Evolutionary conservation across 306 rosid species (phyloP).

Genomic region (Quercus robur): DNA sequence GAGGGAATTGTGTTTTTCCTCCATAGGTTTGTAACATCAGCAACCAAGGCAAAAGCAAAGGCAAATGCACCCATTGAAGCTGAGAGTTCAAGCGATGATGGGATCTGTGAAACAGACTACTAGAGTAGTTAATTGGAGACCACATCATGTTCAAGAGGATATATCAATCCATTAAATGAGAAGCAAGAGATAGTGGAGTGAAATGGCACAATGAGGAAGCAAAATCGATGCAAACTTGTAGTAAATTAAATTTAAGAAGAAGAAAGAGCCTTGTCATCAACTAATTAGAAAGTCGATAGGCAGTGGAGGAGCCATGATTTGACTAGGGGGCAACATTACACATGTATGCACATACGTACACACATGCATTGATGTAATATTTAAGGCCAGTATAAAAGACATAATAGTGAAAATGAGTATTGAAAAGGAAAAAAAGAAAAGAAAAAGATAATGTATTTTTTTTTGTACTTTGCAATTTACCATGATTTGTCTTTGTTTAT

Average conservation of each 20-base stretch:
- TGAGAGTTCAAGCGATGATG: slow-evolving; percentile 25
- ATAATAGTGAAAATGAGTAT: too few relatives aligned
- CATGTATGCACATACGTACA: too few relatives aligned
- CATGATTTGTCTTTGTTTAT: too few relatives aligned
- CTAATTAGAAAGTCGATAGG: background rate
- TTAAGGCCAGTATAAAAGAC: too few relatives aligned
- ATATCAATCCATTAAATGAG: background rate
- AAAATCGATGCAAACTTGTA: slow-evolving; percentile 1
- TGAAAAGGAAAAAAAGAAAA: too few relatives aligned
- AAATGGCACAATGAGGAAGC: background rate
- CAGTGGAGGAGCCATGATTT: too few relatives aligned
- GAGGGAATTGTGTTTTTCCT: too few relatives aligned
- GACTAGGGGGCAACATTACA: too few relatives aligned
- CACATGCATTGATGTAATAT: too few relatives aligned
- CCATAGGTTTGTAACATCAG: background rate
- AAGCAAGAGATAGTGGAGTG: background rate
- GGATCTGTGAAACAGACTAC: background rate
- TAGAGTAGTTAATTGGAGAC: slow-evolving; percentile 30
- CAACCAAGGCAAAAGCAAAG: slow-evolving; percentile 23
- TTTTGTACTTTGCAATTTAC: too few relatives aligned
- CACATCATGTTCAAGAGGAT: slow-evolving; percentile 22
- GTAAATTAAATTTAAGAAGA: slow-evolving; percentile 16
- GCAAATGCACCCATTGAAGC: slow-evolving; percentile 21
- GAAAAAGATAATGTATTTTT: too few relatives aligned
- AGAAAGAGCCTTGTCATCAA: slow-evolving; percentile 18